Base-by-base conservation (phyloP, 2,329 filamentous ascomycete species). In the Fusarium ambrosium region DNA sequence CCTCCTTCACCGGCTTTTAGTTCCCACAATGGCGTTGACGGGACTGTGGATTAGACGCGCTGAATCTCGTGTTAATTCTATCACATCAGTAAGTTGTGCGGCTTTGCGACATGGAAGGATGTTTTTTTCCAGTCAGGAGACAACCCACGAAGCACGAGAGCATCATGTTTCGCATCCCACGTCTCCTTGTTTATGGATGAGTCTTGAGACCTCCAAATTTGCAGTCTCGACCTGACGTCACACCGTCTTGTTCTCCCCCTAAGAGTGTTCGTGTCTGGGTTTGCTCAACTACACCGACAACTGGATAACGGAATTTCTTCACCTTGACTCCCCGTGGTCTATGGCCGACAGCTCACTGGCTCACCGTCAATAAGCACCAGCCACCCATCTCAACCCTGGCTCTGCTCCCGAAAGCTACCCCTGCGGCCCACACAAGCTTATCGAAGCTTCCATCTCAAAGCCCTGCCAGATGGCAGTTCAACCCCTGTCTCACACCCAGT, bases 301-400 rank as follows among this genome's bases (percentile, higher is more conserved):
- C 36, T 60, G 41, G 61, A 14, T 27, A 55, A 55, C 24, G 48
- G 48, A 32, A 8, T 32, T 55, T 29, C 56, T 56, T 68, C 56
- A 41, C 53, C 45, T 59, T 36, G 32, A 56, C 56, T 43, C 59
- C 75, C 70, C 77, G 77, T 79, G 77, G 69, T 66, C 70, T 73
- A 73, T 78, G 69, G 67, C 64, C 32, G 62, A 56, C 24, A 66
- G 67, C 66, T 78, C 67, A 79, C 72, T 79, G 77, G 77, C 48
- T 71, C 66, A 37, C 51, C 51, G 32, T 53, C 62, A 24, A 64
- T 32, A 62, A 62, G 68, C 55, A 61, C 68, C 59, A 34, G 29
- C 71, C 48, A 53, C 32, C 48, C 73, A 68, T 62, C 53, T 56
- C 51, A 45, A 66, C 66, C 70, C 72, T 45, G 39, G 70, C 53